A percentile compares a stretch with the other conserved stretches of the same genome.
These are phyloP conservation scores for Leccinum variicolor DNA, from an alignment of 768 basidiomycete species.

Conservation along the genomic window DNA sequence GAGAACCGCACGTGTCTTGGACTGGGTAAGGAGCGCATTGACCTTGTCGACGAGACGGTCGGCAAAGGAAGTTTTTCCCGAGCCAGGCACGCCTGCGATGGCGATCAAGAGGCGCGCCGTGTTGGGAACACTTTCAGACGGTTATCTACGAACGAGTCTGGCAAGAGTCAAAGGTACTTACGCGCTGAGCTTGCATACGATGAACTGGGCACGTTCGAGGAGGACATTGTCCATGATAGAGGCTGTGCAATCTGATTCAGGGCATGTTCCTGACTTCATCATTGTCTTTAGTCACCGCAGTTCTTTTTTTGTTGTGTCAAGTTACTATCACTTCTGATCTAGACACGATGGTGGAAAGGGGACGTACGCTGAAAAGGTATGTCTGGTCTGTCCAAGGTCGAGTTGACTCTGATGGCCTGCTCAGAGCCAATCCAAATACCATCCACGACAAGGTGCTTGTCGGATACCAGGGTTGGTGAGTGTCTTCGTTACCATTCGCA, in stretches of 20 bases:
- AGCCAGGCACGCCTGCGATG: slow-evolving; percentile 77
- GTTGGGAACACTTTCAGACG: slow-evolving; percentile 12
- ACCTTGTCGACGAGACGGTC: slow-evolving; percentile 49
- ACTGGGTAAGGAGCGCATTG: slow-evolving; percentile 40
- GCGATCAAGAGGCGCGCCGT: slow-evolving; percentile 60
- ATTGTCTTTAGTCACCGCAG: background rate
- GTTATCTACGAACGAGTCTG: background rate
- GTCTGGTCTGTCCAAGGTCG: background rate
- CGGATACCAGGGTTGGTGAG: slow-evolving; percentile 85
- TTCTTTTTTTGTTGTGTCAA: background rate
- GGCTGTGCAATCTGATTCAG: background rate
- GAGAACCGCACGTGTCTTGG: slow-evolving; percentile 46
- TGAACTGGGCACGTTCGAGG: slow-evolving; percentile 26
- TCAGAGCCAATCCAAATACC: slow-evolving; percentile 64
- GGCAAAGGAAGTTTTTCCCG: slow-evolving; percentile 82
- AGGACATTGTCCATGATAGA: slow-evolving; percentile 35
- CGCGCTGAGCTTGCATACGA: slow-evolving; percentile 38
- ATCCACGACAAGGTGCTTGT: slow-evolving; percentile 84
- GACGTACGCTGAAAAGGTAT: background rate
- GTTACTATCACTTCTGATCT: background rate
- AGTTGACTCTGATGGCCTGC: background rate
- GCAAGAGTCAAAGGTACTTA: slow-evolving; percentile 19
- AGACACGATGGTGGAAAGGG: background rate
- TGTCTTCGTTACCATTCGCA: background rate
- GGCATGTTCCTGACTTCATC: background rate